Percentiles rank a stretch among this genome's conserved stretches.
Evolutionary conservation across 768 basidiomycete genomes (phyloP).

Genomic region (Phaeolepiota aurea): DNA sequence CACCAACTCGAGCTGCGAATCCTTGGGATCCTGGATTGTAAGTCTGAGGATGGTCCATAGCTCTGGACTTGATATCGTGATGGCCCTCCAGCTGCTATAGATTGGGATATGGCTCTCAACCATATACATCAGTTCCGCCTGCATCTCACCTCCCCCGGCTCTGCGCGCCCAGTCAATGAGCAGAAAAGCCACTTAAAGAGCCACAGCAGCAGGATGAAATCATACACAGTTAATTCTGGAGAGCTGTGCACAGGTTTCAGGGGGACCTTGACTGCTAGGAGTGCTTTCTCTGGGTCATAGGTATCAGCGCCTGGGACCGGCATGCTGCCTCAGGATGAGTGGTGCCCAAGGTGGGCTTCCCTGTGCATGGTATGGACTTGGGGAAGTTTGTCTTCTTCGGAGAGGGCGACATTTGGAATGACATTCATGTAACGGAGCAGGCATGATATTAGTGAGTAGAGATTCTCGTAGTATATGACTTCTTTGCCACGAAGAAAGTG

Average conservation of each 20-base stretch:
- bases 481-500: slow-evolving; percentile 61
- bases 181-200: slow-evolving; percentile 38
- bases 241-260: slow-evolving; percentile 52
- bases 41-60: slow-evolving; percentile 10
- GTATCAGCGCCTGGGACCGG: neutral
- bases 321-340: slow-evolving; percentile 7
- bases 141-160: slow-evolving; percentile 10
- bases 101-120: slow-evolving; percentile 57
- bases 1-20: slow-evolving; percentile 5
- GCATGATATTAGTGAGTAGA: slow-evolving; percentile 62
- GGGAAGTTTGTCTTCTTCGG: slow-evolving; percentile 40
- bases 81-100: slow-evolving; percentile 8
- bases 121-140: slow-evolving; percentile 20
- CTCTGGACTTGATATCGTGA: slow-evolving; percentile 9
- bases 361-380: slow-evolving; percentile 26
- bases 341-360: slow-evolving; percentile 6
- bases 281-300: slow-evolving; percentile 27
- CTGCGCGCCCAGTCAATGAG: slow-evolving; percentile 13
- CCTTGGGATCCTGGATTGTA: slow-evolving; percentile 1
- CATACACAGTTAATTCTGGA: slow-evolving; percentile 37
- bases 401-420: slow-evolving; percentile 7
- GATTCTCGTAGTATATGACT: slow-evolving; percentile 66
- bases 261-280: slow-evolving; percentile 15
- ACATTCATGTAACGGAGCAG: slow-evolving; percentile 48
- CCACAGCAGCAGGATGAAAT: slow-evolving; percentile 46